These are phyloP conservation scores for Spiraea crenata DNA, from an alignment of 331 rosid genomes.

Conservation along the genomic window DNA sequence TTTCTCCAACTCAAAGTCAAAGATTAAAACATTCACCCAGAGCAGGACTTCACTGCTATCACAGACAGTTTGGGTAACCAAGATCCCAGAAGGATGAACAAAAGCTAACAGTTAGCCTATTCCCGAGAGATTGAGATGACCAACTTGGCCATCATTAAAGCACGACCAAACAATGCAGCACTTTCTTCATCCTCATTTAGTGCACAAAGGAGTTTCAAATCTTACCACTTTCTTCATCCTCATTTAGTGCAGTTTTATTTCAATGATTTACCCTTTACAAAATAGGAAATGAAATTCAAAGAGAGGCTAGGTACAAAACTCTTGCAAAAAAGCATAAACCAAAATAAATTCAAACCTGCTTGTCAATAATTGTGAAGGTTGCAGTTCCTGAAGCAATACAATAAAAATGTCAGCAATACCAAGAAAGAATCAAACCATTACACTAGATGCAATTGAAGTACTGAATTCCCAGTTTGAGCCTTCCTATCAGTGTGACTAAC, in stretches of 20 bases:
- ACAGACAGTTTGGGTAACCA: background rate
- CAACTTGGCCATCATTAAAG: background rate
- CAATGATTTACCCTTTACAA: slow-evolving; percentile 17
- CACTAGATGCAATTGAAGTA: background rate
- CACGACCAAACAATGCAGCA: background rate
- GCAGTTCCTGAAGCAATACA: slow-evolving; percentile 50
- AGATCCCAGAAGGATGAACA: background rate
- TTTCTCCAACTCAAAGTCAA: background rate
- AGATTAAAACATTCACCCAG: background rate
- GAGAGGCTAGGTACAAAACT: background rate
- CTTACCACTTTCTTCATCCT: slow-evolving; percentile 89
- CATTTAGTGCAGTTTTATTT: slow-evolving; percentile 49
- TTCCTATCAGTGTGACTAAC: background rate
- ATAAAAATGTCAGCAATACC: slow-evolving; percentile 24
- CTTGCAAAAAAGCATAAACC: background rate
- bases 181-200: background rate
- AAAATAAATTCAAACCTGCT: slow-evolving; percentile 41
- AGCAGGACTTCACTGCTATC: background rate
- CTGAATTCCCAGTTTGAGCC: background rate
- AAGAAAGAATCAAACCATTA: background rate
- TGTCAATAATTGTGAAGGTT: slow-evolving; percentile 56
- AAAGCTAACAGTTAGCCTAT: background rate
- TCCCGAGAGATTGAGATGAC: background rate
- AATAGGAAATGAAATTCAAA: background rate
- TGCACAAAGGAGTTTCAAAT: background rate